Evolutionary conservation across 495 filamentous ascomycete species (phyloP), one percentile per base, ranked within the genome.

Genomic region (Penicillium lividum): DNA sequence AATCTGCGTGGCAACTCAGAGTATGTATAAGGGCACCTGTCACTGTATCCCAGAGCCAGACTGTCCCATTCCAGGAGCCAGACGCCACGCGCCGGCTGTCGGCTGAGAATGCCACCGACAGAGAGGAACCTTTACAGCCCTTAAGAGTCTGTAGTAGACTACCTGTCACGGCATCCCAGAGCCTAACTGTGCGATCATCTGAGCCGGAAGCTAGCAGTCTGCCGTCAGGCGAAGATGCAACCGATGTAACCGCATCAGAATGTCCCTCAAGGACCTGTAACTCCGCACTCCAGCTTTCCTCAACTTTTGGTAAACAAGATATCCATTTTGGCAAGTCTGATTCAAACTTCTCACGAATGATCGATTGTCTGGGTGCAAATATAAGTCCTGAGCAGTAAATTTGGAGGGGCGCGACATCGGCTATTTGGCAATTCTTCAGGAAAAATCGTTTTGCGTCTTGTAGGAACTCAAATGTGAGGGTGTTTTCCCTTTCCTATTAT

Each of bases 111-210:
- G n/a, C 48, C 16, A 16, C n/a, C 29, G 27, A 51, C 16, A 3
- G 9, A 33, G 27, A 5, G 18, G 51, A 18, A 2, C 22, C 22
- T 22, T 22, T 22, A 22, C 2, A 22, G 7, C 40, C 66, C 40
- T 59, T 16, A 15, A 72, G 63, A 7, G 63, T 70, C 42, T 64
- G 49, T 15, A 47, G 44, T 3, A 55, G 29, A 2, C 10, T 18
- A 13, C 69, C 69, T n/a, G 58, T 68, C 25, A 38, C 51, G 4
- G 63, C 9, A 58, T 79, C 65, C 75, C 74, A 77, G 51, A 78
- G 63, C 60, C 60, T 60, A 27, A 77, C 53, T 5, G 61, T 72
- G 5, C 52, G 28, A 54, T 77, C 71, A 5, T 11, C 28, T n/a
- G 48, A 29, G 5, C 27, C 30, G 16, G 29, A 51, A 4, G 48